Base-by-base conservation (phyloP, 306 rosid genomes). In the Ziziphus jujuba region DNA sequence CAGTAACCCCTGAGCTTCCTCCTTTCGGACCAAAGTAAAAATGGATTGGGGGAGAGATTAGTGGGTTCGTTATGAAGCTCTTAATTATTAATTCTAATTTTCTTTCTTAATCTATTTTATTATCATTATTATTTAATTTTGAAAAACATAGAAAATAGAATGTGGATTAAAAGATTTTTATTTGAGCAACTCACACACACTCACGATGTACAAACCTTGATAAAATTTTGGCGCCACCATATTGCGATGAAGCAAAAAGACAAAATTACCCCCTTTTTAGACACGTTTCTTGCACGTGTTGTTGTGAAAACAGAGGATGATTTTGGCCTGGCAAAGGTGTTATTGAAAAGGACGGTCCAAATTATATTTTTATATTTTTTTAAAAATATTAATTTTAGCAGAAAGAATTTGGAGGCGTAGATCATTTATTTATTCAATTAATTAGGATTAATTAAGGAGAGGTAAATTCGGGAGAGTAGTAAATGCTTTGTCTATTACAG, bases 1-100 rank as follows among this genome's bases (percentile, higher is more conserved):
- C 10, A 73, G 91, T 81, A 87, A 92, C 97, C 81, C 89, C 79
- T 83, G 67, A 76, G 70, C 79, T 90, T 84, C 97, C 73, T 56
- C 4, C 74, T 67, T 62, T 61, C 40, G 52, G 36, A 67, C 73
- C 71, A 81, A 78, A 72, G 80, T 73, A 44, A 79, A 56, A 49
- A 56, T 54, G 40, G 61, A 57, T 60, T 71, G 72, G 75, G 60
- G 70, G 87, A 85, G 92, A 73, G 80, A 89, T 92, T 80, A 78
- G 76, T 75, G 95, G 79, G 43, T 68, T 77, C 63, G 76, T 53
- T 61, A 78, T 84, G 61, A 48, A 82, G 17, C 54, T 13, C 10
- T 33, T 56, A 64, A 67, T 75, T 67, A 54, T 63, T 77, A 40
- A 21, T 61, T 31, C 34, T 24, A 5, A 40, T 6, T 25, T 33